Conservation (phyloP, 129 eudicot genomes). For the Deinandra increscens region DNA sequence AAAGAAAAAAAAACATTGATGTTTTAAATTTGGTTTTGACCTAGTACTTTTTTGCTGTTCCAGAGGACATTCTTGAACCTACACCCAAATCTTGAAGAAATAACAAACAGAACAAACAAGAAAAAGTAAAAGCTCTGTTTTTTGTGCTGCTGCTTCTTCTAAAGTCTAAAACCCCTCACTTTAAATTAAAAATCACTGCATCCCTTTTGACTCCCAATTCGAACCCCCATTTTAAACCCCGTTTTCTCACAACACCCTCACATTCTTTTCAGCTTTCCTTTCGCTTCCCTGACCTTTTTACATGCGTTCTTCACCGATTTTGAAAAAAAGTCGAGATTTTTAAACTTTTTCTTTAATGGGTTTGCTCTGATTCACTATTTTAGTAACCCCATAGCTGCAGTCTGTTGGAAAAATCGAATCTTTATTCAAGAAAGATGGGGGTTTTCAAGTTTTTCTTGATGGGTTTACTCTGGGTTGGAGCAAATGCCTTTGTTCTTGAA, state of each 20-base stretch:
- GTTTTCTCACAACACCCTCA: slow-evolving; percentile 41
- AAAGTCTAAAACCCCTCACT: slow-evolving; percentile 18
- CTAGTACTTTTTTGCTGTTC: slow-evolving; percentile 22
- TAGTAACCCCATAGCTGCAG: neutral
- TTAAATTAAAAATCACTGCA: slow-evolving; percentile 37
- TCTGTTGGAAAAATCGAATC: slow-evolving; percentile 10
- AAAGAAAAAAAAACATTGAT: neutral
- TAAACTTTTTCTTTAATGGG: slow-evolving; percentile 15
- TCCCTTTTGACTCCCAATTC: slow-evolving; percentile 55
- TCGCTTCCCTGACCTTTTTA: slow-evolving; percentile 28
- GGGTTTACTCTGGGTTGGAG: slow-evolving; percentile 37
- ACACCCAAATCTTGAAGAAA: slow-evolving; percentile 32
- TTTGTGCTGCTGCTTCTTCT: slow-evolving; percentile 31
- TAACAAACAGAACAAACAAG: slow-evolving; percentile 37
- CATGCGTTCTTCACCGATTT: slow-evolving; percentile 30
- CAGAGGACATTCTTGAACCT: slow-evolving; percentile 29
- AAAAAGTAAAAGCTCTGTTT: slow-evolving; percentile 58
- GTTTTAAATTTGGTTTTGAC: neutral
- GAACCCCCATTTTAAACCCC: slow-evolving; percentile 46
- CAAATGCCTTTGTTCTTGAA: slow-evolving; percentile 47
- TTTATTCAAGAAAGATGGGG: slow-evolving; percentile 42
- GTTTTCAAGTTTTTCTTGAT: slow-evolving; percentile 39
- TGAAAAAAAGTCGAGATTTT: slow-evolving; percentile 17
- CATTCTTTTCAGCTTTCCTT: slow-evolving; percentile 11
- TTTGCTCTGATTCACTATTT: slow-evolving; percentile 3